A percentile compares a stretch with the other conserved stretches of the same genome.
Evolutionary conservation across 441 rosid species (phyloP).

Genomic region (Jatropha multifida): DNA sequence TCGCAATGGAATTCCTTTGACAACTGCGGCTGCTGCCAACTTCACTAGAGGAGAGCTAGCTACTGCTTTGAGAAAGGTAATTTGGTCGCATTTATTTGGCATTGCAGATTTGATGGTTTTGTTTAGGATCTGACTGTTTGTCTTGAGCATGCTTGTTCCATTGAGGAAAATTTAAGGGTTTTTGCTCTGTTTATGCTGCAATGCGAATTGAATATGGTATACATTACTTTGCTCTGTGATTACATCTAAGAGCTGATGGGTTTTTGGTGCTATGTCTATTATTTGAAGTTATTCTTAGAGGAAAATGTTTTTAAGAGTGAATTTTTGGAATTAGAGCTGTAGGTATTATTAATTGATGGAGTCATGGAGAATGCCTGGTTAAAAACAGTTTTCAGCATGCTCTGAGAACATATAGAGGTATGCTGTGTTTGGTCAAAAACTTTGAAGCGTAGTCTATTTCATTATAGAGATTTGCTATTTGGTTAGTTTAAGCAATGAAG

Average conservation of each 20-base stretch:
- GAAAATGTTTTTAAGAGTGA: too few relatives aligned
- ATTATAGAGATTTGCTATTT: not conserved
- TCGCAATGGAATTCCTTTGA: slow-evolving; percentile 88
- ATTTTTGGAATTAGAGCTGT: too few relatives aligned
- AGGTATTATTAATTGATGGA: not conserved
- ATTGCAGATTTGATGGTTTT: slow-evolving; percentile 1
- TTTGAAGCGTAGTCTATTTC: not conserved
- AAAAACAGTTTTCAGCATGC: not conserved
- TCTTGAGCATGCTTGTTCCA: not conserved
- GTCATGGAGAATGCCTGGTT: not conserved
- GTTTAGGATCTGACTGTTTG: not conserved
- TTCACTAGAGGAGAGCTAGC: slow-evolving; percentile 96
- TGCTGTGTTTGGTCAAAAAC: not conserved
- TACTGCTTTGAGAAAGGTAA: slow-evolving; percentile 88
- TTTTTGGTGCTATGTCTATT: too few relatives aligned
- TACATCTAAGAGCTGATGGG: not conserved
- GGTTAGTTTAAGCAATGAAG: not conserved
- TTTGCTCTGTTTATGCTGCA: not conserved
- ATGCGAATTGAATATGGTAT: slow-evolving; percentile 5
- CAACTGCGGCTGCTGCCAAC: slow-evolving; percentile 84
- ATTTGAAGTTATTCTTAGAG: too few relatives aligned
- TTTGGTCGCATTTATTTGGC: not conserved
- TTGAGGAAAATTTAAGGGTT: not conserved
- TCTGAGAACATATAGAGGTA: not conserved
- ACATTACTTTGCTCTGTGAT: not conserved